These are phyloP conservation scores for Aciculoconidium aculeatum DNA, from an alignment of 805 yeast species.

Conservation along the genomic window DNA sequence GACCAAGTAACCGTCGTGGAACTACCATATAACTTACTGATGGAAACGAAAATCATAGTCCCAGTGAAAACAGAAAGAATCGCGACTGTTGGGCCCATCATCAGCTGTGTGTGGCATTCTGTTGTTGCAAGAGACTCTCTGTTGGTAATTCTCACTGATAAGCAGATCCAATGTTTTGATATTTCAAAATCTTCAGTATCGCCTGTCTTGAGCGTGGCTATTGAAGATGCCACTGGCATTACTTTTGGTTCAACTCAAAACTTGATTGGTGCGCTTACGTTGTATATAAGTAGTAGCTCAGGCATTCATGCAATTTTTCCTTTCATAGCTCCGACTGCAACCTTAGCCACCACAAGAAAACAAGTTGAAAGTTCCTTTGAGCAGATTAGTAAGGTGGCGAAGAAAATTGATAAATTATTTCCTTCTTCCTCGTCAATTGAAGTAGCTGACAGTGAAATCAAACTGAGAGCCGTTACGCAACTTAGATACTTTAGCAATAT, in stretches of 20 bases:
- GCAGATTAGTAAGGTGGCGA: too few species aligned
- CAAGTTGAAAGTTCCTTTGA: constrained; percentile 12
- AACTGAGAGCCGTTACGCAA: constrained; percentile 12
- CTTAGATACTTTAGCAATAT: constrained; percentile 12
- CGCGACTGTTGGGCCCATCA: constrained; percentile 11
- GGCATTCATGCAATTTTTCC: constrained; percentile 26
- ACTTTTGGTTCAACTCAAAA: constrained; percentile 22
- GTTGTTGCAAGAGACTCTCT: constrained; percentile 15
- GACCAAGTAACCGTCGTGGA: constrained; percentile 20
- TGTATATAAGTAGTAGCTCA: constrained; percentile 20
- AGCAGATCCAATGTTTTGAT: constrained; percentile 17
- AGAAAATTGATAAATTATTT: constrained; percentile 8
- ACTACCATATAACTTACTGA: constrained; percentile 19
- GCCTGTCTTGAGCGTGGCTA: constrained; percentile 11
- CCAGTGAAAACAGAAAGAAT: constrained; percentile 9
- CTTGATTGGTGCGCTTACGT: constrained; percentile 23
- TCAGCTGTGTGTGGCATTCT: constrained; percentile 23
- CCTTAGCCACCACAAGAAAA: constrained; percentile 13
- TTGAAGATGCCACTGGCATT: too few species aligned
- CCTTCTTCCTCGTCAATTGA: too few species aligned
- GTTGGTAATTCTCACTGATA: constrained; percentile 19
- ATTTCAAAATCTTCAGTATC: constrained; percentile 9
- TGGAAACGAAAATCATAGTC: constrained; percentile 3
- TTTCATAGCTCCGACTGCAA: constrained; percentile 13
- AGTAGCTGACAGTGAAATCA: constrained; percentile 11